Evolutionary conservation across 2,329 filamentous ascomycete species (phyloP).

Genomic region (Lasiodiplodia sp.): DNA sequence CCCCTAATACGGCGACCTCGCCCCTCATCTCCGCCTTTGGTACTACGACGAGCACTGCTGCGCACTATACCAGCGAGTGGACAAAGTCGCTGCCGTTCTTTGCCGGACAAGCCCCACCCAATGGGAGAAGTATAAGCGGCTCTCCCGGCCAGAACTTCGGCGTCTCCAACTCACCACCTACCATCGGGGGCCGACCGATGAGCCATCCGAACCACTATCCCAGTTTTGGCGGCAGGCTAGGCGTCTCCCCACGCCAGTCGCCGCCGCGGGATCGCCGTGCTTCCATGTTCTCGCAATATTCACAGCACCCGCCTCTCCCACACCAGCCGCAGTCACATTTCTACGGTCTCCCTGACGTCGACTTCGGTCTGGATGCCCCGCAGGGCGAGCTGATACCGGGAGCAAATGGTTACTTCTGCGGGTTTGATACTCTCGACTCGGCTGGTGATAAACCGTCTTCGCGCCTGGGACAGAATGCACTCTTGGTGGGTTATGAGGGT

Average conservation of each 20-base stretch:
- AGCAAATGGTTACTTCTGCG: conserved; percentile 77
- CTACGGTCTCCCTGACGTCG: conserved; percentile 76
- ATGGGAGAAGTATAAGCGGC: conserved; percentile 53
- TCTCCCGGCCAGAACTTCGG: conserved; percentile 46
- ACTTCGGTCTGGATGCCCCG: conserved; percentile 62
- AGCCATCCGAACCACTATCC: conserved; percentile 56
- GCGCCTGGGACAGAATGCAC: conserved; percentile 64
- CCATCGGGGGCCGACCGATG: conserved; percentile 45
- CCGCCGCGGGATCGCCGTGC: conserved; percentile 53
- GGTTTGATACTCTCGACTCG: conserved; percentile 73
- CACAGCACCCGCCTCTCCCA: conserved; percentile 69
- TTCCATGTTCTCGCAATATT: conserved; percentile 61
- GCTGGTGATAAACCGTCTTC: conserved; percentile 54
- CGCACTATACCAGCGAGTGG: conserved; percentile 55
- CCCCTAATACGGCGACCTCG: conserved; percentile 47
- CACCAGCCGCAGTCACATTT: conserved; percentile 81
- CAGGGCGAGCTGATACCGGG: conserved; percentile 64
- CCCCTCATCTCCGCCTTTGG: conserved; percentile 49
- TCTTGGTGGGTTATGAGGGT: conserved; percentile 81
- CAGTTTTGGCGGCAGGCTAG: conserved; percentile 50
- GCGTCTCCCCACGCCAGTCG: conserved; percentile 43
- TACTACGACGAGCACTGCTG: conserved; percentile 45
- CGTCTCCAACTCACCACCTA: conserved; percentile 49
- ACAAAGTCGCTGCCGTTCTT: conserved; percentile 54
- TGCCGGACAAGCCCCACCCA: conserved; percentile 49